Percentiles rank a stretch among this genome's conserved stretches.
Conservation (phyloP, 2,329 filamentous ascomycete genomes). For the Sporothrix protearum region DNA sequence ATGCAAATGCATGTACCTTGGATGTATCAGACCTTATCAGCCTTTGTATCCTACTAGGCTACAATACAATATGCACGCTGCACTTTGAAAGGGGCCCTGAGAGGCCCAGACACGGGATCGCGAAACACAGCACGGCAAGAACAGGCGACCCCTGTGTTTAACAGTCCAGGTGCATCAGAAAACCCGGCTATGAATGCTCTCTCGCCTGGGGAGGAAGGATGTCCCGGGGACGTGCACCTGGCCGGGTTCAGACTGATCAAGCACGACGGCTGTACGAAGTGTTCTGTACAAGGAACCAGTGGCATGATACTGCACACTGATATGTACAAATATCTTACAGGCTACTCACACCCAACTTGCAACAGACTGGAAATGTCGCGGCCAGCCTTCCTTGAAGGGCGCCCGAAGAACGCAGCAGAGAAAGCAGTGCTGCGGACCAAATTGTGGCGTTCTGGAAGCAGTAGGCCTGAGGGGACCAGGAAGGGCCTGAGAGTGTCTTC, state of each 20-base stretch:
- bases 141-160: neutral
- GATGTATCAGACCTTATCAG: neutral
- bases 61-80: neutral
- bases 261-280: neutral
- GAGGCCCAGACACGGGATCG: neutral
- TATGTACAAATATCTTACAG: neutral
- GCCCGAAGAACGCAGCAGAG: neutral
- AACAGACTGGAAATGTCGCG: neutral
- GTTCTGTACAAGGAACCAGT: neutral
- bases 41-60: neutral
- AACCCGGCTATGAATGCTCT: neutral
- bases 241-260: neutral
- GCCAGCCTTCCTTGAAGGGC: conserved; percentile 6
- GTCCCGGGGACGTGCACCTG: too few relatives aligned
- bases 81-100: neutral
- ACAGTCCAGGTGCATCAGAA: too few relatives aligned
- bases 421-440: neutral
- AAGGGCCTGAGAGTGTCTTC: neutral
- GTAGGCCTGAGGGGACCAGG: neutral
- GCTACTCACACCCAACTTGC: neutral
- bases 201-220: neutral
- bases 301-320: neutral
- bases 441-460: neutral
- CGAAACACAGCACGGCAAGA: neutral
- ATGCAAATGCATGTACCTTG: neutral